Evolutionary conservation across 768 basidiomycete genomes (phyloP).

Genomic region (Imleria badia): DNA sequence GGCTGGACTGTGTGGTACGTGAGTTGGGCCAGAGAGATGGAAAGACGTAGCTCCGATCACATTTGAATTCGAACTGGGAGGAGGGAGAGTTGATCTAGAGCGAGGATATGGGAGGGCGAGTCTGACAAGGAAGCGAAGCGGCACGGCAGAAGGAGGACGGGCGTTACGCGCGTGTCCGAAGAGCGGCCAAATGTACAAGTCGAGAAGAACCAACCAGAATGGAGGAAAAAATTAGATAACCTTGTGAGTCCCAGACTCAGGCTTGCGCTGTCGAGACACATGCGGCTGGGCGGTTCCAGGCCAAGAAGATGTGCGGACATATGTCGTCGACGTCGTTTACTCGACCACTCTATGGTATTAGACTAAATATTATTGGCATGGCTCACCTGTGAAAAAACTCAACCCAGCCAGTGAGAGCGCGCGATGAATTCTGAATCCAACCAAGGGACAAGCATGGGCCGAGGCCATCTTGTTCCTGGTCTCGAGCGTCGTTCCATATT

Average conservation of each 20-base stretch:
- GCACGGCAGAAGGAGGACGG: not conserved
- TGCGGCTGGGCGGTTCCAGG: constrained; percentile 1
- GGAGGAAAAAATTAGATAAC: constrained; percentile 1
- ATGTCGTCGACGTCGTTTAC: not conserved
- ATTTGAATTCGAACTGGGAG: constrained; percentile 24
- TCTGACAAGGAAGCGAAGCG: not conserved
- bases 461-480: not conserved
- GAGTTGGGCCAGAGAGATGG: not conserved
- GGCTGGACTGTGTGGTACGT: constrained; percentile 2
- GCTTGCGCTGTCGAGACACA: not conserved
- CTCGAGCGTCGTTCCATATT: not conserved
- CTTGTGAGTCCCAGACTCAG: not conserved
- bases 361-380: no score
- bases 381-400: not conserved
- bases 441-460: not conserved
- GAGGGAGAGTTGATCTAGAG: not conserved
- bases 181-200: not conserved
- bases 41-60: constrained; percentile 1
- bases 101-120: not conserved
- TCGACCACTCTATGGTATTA: no score
- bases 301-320: not conserved
- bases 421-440: not conserved
- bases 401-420: not conserved
- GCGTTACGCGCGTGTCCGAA: constrained; percentile 19
- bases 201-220: constrained; percentile 1